Percentiles rank a stretch among this genome's conserved stretches.
Evolutionary conservation across 2,329 filamentous ascomycete species (phyloP).

Genomic region (Calycina marina): DNA sequence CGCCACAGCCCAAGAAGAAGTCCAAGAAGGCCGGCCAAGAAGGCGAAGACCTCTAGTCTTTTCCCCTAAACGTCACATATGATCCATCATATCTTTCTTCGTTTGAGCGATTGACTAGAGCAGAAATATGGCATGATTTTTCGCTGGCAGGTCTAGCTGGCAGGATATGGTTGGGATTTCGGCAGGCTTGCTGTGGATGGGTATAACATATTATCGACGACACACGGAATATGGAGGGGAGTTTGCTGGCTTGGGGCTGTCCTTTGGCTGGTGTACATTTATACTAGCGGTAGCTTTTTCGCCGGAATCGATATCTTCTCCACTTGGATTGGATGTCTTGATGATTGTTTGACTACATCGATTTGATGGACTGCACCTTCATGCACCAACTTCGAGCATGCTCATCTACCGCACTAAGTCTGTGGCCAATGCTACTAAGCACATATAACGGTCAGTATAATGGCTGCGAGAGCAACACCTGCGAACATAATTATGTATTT

Average conservation of each 20-base stretch:
- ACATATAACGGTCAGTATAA: no score
- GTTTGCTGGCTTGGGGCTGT: slow-evolving; percentile 2
- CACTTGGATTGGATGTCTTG: not conserved
- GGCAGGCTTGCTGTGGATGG: slow-evolving; percentile 8
- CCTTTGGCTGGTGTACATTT: slow-evolving; percentile 3
- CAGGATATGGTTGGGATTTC: slow-evolving; percentile 3
- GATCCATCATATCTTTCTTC: slow-evolving; percentile 9
- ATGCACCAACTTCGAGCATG: no score
- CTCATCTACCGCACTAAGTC: no score
- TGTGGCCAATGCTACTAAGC: no score
- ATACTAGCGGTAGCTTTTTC: slow-evolving; percentile 2
- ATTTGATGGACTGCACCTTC: no score
- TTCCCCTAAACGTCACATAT: not conserved
- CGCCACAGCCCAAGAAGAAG: slow-evolving; percentile 49
- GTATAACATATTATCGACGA: slow-evolving; percentile 1
- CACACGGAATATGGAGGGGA: slow-evolving; percentile 4
- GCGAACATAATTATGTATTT: no score
- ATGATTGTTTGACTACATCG: no score
- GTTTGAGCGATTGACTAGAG: slow-evolving; percentile 12
- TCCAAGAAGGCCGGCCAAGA: slow-evolving; percentile 37
- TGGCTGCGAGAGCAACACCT: no score
- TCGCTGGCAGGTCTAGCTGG: slow-evolving; percentile 1
- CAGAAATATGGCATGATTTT: slow-evolving; percentile 1
- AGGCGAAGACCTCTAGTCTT: slow-evolving; percentile 21
- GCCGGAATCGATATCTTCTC: slow-evolving; percentile 6